Base-by-base conservation (phyloP, 2,329 filamentous ascomycete genomes). In the Verticillium albo-atrum region DNA sequence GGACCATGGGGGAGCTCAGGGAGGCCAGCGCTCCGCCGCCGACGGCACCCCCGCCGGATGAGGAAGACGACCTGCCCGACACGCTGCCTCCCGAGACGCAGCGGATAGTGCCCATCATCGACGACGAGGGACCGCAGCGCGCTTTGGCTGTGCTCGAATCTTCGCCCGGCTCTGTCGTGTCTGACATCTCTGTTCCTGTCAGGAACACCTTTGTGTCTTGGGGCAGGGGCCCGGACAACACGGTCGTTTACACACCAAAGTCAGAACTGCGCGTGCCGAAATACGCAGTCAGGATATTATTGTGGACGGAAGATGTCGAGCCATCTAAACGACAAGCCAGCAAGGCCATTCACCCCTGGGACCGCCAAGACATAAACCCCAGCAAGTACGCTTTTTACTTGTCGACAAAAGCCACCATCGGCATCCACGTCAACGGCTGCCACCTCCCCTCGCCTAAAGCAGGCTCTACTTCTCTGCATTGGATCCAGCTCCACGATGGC, bases 381-480 rank as follows among this genome's bases (percentile, higher is more conserved):
- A 82, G 84, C 14, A 77, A 88, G 2, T 88, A 88, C 66, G 82
- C 85, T 4, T 89, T 92, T 62, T 88, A 86, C 69, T 87, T 97
- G 56, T 89, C 89, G 1, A 96, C 92, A 3, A 92, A 92, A 66
- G 89, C 91, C 4, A 89, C 87, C 6, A 79, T 80, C 28, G 91
- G 91, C 23, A 91, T 97, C 62, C 82, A 79, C 65, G 81, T 98
- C 69, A 97, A 97, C 67, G 87, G 84, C 28, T 80, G 84, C n/a
- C 78, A 80, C 47, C 75, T 97, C 26, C 76, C 73, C 2, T 84
- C 86, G 2, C 76, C 83, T 42, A 79, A 86, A 37, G 70, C 78
- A 9, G 79, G 82, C 3, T 74, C 77, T 27, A 78, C 80, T 0
- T 91, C 83, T 54, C 73, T 71, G 30, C 74, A 82, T 68, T 89